Conservation (phyloP, 441 rosid species). For the Jatropha podagrica region DNA sequence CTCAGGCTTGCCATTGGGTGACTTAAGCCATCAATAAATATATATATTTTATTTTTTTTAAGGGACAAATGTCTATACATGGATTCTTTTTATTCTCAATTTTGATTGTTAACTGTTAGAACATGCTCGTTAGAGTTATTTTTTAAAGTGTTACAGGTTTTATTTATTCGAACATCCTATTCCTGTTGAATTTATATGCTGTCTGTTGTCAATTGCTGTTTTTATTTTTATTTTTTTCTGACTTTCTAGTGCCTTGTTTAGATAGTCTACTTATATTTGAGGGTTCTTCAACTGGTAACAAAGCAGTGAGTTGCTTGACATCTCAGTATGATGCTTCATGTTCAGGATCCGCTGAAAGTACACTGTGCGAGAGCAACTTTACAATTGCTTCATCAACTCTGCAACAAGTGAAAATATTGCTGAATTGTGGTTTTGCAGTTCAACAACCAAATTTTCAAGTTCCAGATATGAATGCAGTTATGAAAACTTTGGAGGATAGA, state of each 20-base stretch:
- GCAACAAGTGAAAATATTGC: slow-evolving; percentile 26
- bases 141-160: neutral
- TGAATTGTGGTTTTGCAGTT: slow-evolving; percentile 16
- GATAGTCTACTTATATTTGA: neutral
- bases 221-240: neutral
- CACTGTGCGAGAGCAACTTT: neutral
- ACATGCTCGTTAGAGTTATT: neutral
- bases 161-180: neutral
- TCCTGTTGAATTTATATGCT: neutral
- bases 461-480: slow-evolving; percentile 21
- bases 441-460: slow-evolving; percentile 14
- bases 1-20: neutral
- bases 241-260: slow-evolving; percentile 3
- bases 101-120: neutral
- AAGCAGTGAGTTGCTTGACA: neutral
- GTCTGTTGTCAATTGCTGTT: neutral
- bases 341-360: slow-evolving; percentile 16
- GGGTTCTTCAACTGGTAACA: slow-evolving; percentile 1
- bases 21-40: neutral
- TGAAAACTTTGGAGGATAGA: slow-evolving; percentile 23
- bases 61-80: neutral
- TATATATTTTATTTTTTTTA: neutral
- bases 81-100: neutral
- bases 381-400: slow-evolving; percentile 20
- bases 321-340: slow-evolving; percentile 19